phyloP scores from a whole-genome alignment of 208 protist species.

The Trypanosoma platydactyli region DNA sequence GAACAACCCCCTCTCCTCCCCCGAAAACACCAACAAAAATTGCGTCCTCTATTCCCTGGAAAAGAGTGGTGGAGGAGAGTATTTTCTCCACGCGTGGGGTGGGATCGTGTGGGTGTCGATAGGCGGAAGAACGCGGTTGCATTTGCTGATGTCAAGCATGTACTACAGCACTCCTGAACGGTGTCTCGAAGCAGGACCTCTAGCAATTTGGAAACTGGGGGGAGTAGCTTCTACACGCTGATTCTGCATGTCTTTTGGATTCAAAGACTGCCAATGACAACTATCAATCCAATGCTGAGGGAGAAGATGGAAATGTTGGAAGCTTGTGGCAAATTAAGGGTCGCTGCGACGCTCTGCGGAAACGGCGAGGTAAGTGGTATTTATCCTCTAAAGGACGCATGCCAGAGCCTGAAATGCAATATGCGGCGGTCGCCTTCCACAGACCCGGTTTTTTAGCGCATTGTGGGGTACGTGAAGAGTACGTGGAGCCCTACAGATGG shows the following conservation, averaged over 20 bases:
- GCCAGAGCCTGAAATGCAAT: slow-evolving; percentile 50
- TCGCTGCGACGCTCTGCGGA: slow-evolving; percentile 65
- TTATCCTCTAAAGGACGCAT: slow-evolving; percentile 66
- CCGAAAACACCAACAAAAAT: slow-evolving; percentile 86
- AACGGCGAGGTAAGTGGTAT: slow-evolving; percentile 14
- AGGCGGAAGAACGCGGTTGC: slow-evolving; percentile 53
- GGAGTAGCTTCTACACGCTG: slow-evolving; percentile 76
- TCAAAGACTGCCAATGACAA: slow-evolving; percentile 55
- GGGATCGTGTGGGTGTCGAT: slow-evolving; percentile 72
- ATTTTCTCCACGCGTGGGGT: slow-evolving; percentile 74
- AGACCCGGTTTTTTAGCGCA: slow-evolving; percentile 40
- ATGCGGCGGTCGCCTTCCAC: slow-evolving; percentile 34
- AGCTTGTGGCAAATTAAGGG: slow-evolving; percentile 73
- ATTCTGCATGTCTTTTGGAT: slow-evolving; percentile 83
- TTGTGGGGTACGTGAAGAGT: slow-evolving; percentile 71
- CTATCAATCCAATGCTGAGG: slow-evolving; percentile 46
- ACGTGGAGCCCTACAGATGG: slow-evolving; percentile 74
- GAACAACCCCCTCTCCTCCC: slow-evolving; percentile 75
- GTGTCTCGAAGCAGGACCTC: slow-evolving; percentile 67
- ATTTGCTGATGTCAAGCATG: slow-evolving; percentile 27
- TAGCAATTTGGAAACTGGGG: slow-evolving; percentile 65
- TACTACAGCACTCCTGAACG: slow-evolving; percentile 36
- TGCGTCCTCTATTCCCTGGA: slow-evolving; percentile 87
- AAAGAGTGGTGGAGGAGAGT: slow-evolving; percentile 37
- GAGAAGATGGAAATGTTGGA: slow-evolving; percentile 84